Evolutionary conservation across 2,329 filamentous ascomycete genomes (phyloP).

Genomic region (Aspergillus proliferans): DNA sequence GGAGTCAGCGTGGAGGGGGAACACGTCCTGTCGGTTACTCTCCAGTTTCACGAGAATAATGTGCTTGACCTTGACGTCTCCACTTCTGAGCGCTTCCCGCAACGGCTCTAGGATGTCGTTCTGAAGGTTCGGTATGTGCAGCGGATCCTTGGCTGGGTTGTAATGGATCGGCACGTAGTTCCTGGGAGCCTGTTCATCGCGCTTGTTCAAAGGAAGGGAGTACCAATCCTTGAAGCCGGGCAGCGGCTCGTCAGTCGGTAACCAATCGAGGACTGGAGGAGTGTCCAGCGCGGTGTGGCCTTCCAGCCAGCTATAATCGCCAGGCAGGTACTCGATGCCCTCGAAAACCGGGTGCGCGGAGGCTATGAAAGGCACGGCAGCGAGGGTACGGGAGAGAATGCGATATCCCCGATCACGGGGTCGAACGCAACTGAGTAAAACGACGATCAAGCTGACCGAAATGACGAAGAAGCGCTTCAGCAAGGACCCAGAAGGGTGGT

Average conservation of each 20-base stretch:
- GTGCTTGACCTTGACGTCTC: conserved; percentile 36
- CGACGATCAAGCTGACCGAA: conserved; percentile 14
- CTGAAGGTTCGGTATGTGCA: conserved; percentile 38
- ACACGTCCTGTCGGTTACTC: conserved; percentile 43
- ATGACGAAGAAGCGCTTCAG: conserved; percentile 15
- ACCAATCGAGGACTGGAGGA: conserved; percentile 19
- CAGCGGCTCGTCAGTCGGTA: conserved; percentile 13
- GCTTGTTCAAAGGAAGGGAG: conserved; percentile 1
- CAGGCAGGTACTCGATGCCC: conserved; percentile 10
- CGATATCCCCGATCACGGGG: conserved; percentile 20
- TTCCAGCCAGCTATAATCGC: conserved; percentile 17
- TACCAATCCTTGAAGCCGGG: conserved; percentile 24
- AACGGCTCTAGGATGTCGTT: conserved; percentile 18
- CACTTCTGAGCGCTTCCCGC: conserved; percentile 21
- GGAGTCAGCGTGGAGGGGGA: conserved; percentile 38
- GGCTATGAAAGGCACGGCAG: conserved; percentile 13
- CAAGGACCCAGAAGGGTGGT: conserved; percentile 3
- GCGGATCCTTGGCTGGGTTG: conserved; percentile 31
- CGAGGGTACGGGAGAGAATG: conserved; percentile 20
- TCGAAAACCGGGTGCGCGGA: neutral
- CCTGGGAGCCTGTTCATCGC: conserved; percentile 1
- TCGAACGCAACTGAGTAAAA: conserved; percentile 20
- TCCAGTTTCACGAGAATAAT: conserved; percentile 42
- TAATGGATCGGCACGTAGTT: conserved; percentile 22
- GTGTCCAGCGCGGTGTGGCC: conserved; percentile 11